Conservation (phyloP, 2,329 filamentous ascomycete species). For the Xylariaceae sp. region DNA sequence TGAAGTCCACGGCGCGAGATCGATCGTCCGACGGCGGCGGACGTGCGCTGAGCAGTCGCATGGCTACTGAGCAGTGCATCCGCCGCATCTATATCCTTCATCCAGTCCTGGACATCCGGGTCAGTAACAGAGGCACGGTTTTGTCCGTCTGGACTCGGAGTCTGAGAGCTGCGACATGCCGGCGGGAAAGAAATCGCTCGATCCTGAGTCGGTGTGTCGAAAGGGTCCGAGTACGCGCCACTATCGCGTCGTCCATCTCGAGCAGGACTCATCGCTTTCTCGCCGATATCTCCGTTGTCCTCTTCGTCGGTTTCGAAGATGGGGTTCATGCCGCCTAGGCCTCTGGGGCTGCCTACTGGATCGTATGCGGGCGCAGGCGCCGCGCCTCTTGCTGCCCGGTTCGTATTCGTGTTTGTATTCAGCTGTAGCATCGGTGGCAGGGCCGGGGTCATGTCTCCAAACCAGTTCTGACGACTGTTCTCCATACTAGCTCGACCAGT, state of each 20-base stretch:
- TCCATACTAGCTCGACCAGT: slow-evolving; percentile 28
- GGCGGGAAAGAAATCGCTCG: slow-evolving; percentile 27
- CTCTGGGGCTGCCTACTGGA: slow-evolving; percentile 24
- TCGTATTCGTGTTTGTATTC: slow-evolving; percentile 27
- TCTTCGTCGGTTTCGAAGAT: slow-evolving; percentile 57
- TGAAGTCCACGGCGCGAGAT: slow-evolving; percentile 15
- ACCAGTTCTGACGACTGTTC: slow-evolving; percentile 27
- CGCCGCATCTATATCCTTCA: slow-evolving; percentile 50
- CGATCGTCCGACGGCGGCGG: slow-evolving; percentile 18
- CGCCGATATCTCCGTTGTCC: slow-evolving; percentile 34
- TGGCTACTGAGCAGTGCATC: slow-evolving; percentile 46
- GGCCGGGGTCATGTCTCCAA: slow-evolving; percentile 20
- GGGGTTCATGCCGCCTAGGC: slow-evolving; percentile 47
- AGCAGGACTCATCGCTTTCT: slow-evolving; percentile 25
- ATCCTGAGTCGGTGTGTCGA: slow-evolving; percentile 41
- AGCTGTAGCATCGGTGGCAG: slow-evolving; percentile 17
- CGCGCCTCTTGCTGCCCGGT: slow-evolving; percentile 33
- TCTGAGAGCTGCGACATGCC: slow-evolving; percentile 33
- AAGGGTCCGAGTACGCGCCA: slow-evolving; percentile 42
- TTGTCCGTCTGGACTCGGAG: slow-evolving; percentile 39
- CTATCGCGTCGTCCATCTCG: slow-evolving; percentile 22
- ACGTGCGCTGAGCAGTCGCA: slow-evolving; percentile 34
- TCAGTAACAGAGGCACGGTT: slow-evolving; percentile 34
- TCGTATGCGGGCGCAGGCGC: slow-evolving; percentile 30
- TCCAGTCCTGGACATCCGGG: slow-evolving; percentile 54